A percentile compares a stretch with the other conserved stretches of the same genome.
Evolutionary conservation across 2,329 filamentous ascomycete genomes (phyloP).

Genomic region (Magnaporthiopsis poae): DNA sequence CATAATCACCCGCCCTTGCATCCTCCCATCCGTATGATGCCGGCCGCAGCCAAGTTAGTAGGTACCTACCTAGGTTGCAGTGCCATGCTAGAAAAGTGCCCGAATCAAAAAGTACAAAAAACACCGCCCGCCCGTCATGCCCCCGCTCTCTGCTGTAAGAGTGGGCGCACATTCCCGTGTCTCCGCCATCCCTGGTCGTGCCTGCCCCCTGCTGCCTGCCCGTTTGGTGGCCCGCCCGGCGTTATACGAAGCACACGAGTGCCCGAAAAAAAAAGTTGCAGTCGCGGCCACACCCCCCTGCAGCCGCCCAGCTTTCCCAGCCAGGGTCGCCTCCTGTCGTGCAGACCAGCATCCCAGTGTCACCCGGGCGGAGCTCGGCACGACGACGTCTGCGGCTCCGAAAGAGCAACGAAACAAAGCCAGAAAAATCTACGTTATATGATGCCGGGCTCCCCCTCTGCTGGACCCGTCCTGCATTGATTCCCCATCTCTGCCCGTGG

Average conservation of each 20-base stretch:
- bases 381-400: background rate
- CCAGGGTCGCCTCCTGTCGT: background rate
- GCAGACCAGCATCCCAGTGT: background rate
- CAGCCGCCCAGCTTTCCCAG: background rate
- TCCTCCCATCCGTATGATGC: background rate
- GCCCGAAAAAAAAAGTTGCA: background rate
- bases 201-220: background rate
- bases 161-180: background rate
- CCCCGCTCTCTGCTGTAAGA: background rate
- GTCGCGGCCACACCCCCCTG: background rate
- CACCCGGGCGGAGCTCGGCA: background rate
- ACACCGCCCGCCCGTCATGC: background rate
- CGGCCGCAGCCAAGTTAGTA: background rate
- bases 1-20: background rate
- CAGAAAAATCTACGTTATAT: background rate
- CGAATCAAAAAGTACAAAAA: background rate
- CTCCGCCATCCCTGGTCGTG: background rate
- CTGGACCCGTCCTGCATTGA: background rate
- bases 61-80: background rate
- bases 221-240: background rate
- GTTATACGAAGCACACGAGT: background rate
- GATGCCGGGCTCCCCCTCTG: background rate
- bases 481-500: background rate
- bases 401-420: background rate
- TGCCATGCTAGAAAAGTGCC: background rate